Conservation (phyloP, 306 rosid genomes). For the Arachis stenosperma region DNA sequence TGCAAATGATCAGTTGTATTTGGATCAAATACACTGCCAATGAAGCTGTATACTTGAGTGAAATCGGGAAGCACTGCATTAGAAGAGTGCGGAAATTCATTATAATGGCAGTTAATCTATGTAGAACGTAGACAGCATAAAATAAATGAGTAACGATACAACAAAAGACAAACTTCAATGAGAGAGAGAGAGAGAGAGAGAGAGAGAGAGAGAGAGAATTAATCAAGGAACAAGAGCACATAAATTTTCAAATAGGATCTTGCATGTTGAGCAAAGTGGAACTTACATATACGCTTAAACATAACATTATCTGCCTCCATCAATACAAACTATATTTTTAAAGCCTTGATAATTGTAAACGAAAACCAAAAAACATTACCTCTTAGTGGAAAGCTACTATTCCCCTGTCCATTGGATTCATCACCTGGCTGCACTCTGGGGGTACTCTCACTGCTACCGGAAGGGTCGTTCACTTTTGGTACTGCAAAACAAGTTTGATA, state of each 20-base stretch:
- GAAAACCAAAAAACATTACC: conserved; percentile 46
- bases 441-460: conserved; percentile 69
- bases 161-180: neutral
- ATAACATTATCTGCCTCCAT: no score
- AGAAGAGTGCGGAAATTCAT: neutral
- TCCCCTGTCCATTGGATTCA: conserved; percentile 60
- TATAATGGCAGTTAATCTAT: conserved; percentile 10
- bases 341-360: neutral
- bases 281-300: no score
- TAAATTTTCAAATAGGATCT: neutral
- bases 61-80: conserved; percentile 89
- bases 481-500: conserved; percentile 41
- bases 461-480: conserved; percentile 52
- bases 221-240: neutral
- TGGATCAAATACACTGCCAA: conserved; percentile 87
- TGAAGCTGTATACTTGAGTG: conserved; percentile 72
- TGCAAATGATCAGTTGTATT: conserved; percentile 65
- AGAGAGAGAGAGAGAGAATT: no score
- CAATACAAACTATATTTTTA: no score
- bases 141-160: neutral
- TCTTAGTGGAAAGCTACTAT: conserved; percentile 52
- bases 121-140: neutral
- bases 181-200: neutral
- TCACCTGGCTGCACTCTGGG: conserved; percentile 44
- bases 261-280: conserved; percentile 3